Evolutionary conservation across 768 basidiomycete genomes (phyloP), one percentile per base, ranked within the genome.

Genomic region (Auricularia sp.): DNA sequence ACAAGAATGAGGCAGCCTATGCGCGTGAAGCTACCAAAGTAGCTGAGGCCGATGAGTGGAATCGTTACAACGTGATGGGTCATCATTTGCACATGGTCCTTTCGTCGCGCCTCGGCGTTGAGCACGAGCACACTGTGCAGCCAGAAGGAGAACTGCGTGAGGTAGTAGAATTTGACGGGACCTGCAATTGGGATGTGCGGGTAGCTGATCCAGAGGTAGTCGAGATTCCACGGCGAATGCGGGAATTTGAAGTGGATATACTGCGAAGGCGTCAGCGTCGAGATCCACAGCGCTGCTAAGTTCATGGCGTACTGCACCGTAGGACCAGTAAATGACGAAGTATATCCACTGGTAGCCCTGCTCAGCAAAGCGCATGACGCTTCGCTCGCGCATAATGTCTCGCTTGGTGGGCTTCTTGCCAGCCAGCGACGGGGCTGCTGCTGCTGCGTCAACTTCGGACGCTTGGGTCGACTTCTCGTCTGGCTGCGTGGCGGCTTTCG

Each of bases 51-150:
- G 77, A 98, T 85, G 67, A 99, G 83, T 61, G 81, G 72, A 66
- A 94, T 82, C 13, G 94, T 96, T 69, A 98, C 89, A 69, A 96
- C 73, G 73, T 99, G 97, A 78, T 99, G 97, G 33, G 87, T 78
- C 83, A 98, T 90, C 96, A 98, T 98, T 76, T 98, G 96, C 70
- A 80, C 79, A 75, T 98, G 93, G 75, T 99, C 97, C 73, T 92
- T 94, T 65, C 97, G 81, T 64, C 86, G 83, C 45, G 87, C 93
- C 75, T 99, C 97, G 34, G 94, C 88, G 75, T 98, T 92, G 74
- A 99, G 82, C 65, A 96, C 87, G 67, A 98, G 79, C 11, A 97
- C 81, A 75, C 95, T 94, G 73, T 98, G 94, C 63, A 89, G 75
- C 77, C 97, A 99, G 76, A 94, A 94, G 45, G 91, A 90, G 35